Percentiles rank a stretch among this genome's conserved stretches.
Evolutionary conservation across 2,329 filamentous ascomycete species (phyloP).

Genomic region (Claviceps pazoutovae): DNA sequence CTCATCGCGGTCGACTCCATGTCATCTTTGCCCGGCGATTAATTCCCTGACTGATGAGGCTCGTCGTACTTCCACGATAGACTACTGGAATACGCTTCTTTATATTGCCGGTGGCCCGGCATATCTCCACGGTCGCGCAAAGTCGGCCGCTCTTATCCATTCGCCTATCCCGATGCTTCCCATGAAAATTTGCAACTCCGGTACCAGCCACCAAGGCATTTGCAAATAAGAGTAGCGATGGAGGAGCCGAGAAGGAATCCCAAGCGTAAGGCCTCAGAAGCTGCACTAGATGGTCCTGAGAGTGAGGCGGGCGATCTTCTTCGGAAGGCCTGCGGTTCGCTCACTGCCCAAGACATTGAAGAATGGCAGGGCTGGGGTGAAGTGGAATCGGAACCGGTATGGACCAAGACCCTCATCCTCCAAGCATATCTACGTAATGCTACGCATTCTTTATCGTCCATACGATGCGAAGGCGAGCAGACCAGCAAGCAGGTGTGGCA

Average conservation of each 20-base stretch:
- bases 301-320: constrained; percentile 21
- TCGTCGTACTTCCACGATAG: not conserved
- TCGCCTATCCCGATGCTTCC: too few relatives aligned
- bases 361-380: constrained; percentile 66
- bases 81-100: not conserved
- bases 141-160: not conserved
- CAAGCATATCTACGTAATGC: not conserved
- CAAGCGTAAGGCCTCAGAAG: constrained; percentile 29
- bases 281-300: constrained; percentile 14
- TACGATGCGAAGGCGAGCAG: not conserved
- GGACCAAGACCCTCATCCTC: constrained; percentile 12
- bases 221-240: not conserved
- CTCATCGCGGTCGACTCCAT: not conserved
- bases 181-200: not conserved
- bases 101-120: not conserved
- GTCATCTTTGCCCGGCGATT: not conserved
- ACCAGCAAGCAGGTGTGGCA: not conserved
- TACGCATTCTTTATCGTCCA: not conserved
- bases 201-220: not conserved
- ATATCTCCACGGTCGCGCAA: not conserved
- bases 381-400: constrained; percentile 77
- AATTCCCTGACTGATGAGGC: not conserved
- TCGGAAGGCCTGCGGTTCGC: constrained; percentile 31
- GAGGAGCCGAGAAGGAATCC: constrained; percentile 21
- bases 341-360: constrained; percentile 37